phyloP scores from a whole-genome alignment of 208 protist genomes.

The Spironucleus salmonicida region DNA sequence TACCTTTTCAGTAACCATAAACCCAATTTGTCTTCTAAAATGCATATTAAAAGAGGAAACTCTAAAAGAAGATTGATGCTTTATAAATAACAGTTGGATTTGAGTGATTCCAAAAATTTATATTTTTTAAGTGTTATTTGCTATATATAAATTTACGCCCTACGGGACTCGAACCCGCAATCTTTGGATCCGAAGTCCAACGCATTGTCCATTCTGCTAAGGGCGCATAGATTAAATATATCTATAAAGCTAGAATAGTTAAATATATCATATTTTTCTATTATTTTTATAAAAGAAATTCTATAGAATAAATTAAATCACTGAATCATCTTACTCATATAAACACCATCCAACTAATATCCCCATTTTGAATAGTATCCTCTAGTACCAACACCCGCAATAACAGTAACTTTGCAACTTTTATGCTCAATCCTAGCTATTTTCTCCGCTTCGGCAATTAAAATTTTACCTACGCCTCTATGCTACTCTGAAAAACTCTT shows the following conservation, averaged over 20 bases:
- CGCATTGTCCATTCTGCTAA: neutral
- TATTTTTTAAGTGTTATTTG: too few relatives aligned
- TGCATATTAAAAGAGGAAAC: too few relatives aligned
- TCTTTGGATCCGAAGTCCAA: neutral
- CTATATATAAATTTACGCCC: neutral
- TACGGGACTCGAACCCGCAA: neutral
- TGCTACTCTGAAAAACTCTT: slow-evolving; percentile 31
- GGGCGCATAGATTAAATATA: neutral
- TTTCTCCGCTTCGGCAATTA: slow-evolving; percentile 38
- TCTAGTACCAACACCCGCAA: slow-evolving; percentile 40
- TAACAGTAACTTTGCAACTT: slow-evolving; percentile 36
- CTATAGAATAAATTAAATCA: too few relatives aligned
- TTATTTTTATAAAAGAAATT: too few relatives aligned
- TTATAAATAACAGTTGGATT: too few relatives aligned
- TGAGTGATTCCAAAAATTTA: too few relatives aligned
- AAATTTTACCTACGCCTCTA: slow-evolving; percentile 34
- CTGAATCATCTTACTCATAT: slow-evolving; percentile 36
- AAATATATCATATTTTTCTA: too few relatives aligned
- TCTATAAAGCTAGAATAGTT: too few relatives aligned
- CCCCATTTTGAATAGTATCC: slow-evolving; percentile 44
- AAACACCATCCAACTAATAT: slow-evolving; percentile 37
- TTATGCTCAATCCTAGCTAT: slow-evolving; percentile 41
- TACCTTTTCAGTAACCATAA: too few relatives aligned
- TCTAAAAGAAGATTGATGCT: too few relatives aligned
- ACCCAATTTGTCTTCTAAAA: too few relatives aligned